phyloP scores from a whole-genome alignment of 768 basidiomycete species.

The Suillus luteus region DNA sequence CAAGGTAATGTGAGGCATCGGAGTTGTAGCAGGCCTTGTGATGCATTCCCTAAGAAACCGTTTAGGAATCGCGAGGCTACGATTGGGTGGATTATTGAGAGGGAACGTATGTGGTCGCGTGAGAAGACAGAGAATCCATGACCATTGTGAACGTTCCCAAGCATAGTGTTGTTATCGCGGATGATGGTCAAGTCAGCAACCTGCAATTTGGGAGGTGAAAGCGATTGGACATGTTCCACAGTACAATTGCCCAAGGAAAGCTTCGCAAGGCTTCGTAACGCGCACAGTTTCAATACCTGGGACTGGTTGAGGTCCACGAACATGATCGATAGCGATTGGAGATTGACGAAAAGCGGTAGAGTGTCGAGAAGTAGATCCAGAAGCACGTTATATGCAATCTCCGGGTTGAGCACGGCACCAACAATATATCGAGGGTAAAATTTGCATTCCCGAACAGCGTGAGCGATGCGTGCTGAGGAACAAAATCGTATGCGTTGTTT shows the following conservation, averaged over 20 bases:
- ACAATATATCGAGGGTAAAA: constrained; percentile 12
- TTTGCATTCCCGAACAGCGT: constrained; percentile 12
- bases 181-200: constrained; percentile 3
- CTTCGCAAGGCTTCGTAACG: background rate
- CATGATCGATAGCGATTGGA: constrained; percentile 9
- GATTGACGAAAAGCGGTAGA: constrained; percentile 11
- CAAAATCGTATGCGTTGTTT: constrained; percentile 8
- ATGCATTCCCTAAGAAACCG: background rate
- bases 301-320: constrained; percentile 10
- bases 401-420: background rate
- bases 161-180: background rate
- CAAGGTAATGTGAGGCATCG: constrained; percentile 12
- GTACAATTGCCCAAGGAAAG: constrained; percentile 8
- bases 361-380: constrained; percentile 8
- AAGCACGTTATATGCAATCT: constrained; percentile 2
- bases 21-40: background rate
- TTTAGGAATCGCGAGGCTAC: constrained; percentile 1
- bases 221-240: constrained; percentile 2
- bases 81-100: constrained; percentile 4
- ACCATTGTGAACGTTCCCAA: background rate
- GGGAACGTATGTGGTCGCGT: constrained; percentile 10
- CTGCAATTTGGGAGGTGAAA: background rate
- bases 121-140: constrained; percentile 9
- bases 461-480: constrained; percentile 8
- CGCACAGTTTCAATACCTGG: constrained; percentile 8